Evolutionary conservation across 129 eudicot species (phyloP).

Genomic region (Artemisia annua): DNA sequence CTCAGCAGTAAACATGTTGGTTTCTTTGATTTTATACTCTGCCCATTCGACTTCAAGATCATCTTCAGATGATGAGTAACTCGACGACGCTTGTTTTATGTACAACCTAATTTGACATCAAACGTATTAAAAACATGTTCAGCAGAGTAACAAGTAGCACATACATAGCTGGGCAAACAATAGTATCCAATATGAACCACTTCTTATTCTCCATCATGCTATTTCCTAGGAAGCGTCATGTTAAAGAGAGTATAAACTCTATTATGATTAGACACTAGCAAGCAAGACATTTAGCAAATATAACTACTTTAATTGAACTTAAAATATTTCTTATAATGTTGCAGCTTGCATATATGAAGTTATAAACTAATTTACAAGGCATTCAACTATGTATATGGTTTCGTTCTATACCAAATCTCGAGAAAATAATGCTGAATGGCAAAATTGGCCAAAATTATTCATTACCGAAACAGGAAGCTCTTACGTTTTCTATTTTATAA

Average conservation of each 20-base stretch:
- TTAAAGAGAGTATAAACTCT: background rate
- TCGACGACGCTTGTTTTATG: conserved; percentile 72
- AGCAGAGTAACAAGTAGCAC: conserved; percentile 10
- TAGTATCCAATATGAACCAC: background rate
- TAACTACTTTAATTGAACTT: background rate
- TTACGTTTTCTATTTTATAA: too few relatives aligned
- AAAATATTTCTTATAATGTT: background rate
- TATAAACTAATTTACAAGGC: too few relatives aligned
- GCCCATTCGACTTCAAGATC: conserved; percentile 74
- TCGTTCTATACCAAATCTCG: too few relatives aligned
- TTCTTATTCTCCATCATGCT: conserved; percentile 4
- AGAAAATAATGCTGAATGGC: too few relatives aligned
- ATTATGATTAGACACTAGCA: background rate
- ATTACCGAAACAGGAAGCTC: too few relatives aligned
- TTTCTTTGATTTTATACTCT: conserved; percentile 96
- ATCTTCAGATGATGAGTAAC: conserved; percentile 46
- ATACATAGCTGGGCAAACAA: conserved; percentile 19
- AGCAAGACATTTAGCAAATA: background rate
- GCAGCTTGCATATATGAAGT: too few relatives aligned
- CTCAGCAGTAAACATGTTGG: conserved; percentile 94
- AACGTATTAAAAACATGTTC: conserved; percentile 3
- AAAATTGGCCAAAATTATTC: too few relatives aligned
- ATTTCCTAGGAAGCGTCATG: background rate
- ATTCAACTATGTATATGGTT: too few relatives aligned
- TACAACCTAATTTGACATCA: conserved; percentile 54